Conservation (phyloP, 306 rosid species). For the Lotus japonicus region DNA sequence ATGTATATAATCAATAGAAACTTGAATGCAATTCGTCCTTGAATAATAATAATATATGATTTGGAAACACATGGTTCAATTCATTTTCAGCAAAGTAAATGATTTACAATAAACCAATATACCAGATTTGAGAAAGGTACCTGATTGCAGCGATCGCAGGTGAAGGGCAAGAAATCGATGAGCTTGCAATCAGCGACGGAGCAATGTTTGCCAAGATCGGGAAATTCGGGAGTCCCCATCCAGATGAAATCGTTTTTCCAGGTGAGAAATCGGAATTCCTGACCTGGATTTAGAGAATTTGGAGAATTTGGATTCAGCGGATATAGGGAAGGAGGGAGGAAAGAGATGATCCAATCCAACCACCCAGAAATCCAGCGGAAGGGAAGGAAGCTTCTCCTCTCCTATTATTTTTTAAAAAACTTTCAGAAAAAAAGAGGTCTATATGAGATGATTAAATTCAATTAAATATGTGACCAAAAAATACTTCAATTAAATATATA, state of each 20-base stretch:
- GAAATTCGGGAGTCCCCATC: slow-evolving; percentile 96
- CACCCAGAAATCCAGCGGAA: neutral
- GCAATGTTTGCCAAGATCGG: slow-evolving; percentile 90
- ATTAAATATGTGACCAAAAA: too few relatives aligned
- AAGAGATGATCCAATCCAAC: neutral
- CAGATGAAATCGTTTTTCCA: neutral
- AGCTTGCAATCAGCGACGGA: slow-evolving; percentile 55
- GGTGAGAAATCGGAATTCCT: neutral
- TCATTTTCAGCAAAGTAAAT: neutral
- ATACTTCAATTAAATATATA: too few relatives aligned
- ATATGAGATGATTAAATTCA: too few relatives aligned
- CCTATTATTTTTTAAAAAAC: too few relatives aligned
- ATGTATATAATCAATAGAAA: too few relatives aligned
- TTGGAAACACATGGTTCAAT: neutral
- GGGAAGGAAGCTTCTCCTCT: neutral
- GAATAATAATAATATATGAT: neutral
- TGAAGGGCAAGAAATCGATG: slow-evolving; percentile 90
- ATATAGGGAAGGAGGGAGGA: neutral
- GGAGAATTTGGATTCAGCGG: neutral
- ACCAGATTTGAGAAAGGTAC: slow-evolving; percentile 19
- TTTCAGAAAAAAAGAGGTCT: too few relatives aligned
- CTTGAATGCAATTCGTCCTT: neutral
- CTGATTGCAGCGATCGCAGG: slow-evolving; percentile 80
- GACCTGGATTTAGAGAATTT: neutral
- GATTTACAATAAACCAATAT: too few relatives aligned